Base-by-base conservation (phyloP, 495 filamentous ascomycete species). In the Penicillium odoratum region DNA sequence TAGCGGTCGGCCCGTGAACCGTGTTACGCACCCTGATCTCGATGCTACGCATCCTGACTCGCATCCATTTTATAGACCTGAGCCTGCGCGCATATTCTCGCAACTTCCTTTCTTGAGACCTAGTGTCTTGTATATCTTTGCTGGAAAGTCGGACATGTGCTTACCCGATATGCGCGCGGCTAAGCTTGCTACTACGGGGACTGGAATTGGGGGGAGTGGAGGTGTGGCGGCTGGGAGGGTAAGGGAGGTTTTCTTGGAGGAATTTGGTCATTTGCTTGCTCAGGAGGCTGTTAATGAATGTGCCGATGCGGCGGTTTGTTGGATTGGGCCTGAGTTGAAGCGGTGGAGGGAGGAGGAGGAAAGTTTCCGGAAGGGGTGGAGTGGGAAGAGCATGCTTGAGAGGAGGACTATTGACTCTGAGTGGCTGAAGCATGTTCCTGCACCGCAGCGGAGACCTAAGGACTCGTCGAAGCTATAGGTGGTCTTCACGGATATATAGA, bases 71-170 rank as follows among this genome's bases (percentile, higher is more conserved):
- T 93, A 94, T 76, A 80, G 89, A 4, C 79, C 90, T 30, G 94
- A 96, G 63, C 82, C 87, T 5, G 65, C 70, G 25, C 69, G 70
- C 9, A 85, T 88, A 33, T 88, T 89, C 55, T 59, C 75, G 2
- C 76, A 85, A 47, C 81, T 98, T 4, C 85, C 85, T 0, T 67
- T 81, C 57, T 73, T 98, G 34, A 82, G 88, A 3, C 91, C 93
- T 0, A 86, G 85, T n/a, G 86, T 89, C 18, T 74, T 97, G 18
- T 98, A 92, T 73, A 75, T 97, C 47, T 92, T 93, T 69, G 93
- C 85, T 30, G 82, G 71, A 7, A 73, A 78, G 34, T 90, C 86
- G 9, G 69, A 83, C 7, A 78, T 97, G 60, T 88, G 83, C 26
- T 38, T 64, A 0, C 84, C 87, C 0, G 56, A 67, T 16, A 71